Base-by-base conservation (phyloP, 495 filamentous ascomycete genomes). In the Lophium mytilinum region DNA sequence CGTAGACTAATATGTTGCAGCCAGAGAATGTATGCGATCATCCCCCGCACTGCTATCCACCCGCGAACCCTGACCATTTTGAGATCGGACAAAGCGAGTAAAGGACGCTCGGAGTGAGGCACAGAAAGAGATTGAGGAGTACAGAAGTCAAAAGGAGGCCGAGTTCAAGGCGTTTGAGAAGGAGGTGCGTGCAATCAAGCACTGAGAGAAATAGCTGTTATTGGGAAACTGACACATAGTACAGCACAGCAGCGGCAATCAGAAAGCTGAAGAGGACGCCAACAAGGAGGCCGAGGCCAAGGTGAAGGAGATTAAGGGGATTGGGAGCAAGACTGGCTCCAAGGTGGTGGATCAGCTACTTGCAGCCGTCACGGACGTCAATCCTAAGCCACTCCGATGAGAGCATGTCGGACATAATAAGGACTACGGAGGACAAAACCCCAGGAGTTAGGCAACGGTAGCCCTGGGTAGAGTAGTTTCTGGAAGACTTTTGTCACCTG, bases 71-170 rank as follows among this genome's bases (percentile, higher is more conserved):
- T 56, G 47, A 54, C 47, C 15, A 14, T 9, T 10, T 37, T 24
- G 37, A 96, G 93, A 95, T 79, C 90, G 93, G 66, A 96, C 93
- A 48, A 95, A 96, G 76, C 82, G 89, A 64, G 90, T 97, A 74
- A 95, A 88, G 71, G 93, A 97, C 71, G 94, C 93, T 52, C 87
- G 91, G 67, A 81, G 81, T 66, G 92, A 97, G 70, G 93, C 93
- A 49, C 93, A 97, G 73, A 96, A 96, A 73, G 90, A 97, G 69
- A 95, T 98, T 66, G 94, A 97, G 51, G 89, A 90, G 37, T 98
- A 98, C 79, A 80, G 82, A 69, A 86, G 84, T 57, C 69, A 87
- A 58, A 97, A 95, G 75, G 94, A 97, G 55, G 83, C 86, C 9
- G 92, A 98, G 71, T 97, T 88, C 79, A 90, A 93, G 78, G 86